Evolutionary conservation across 495 filamentous ascomycete genomes (phyloP).

Genomic region (Penicillium angulare): DNA sequence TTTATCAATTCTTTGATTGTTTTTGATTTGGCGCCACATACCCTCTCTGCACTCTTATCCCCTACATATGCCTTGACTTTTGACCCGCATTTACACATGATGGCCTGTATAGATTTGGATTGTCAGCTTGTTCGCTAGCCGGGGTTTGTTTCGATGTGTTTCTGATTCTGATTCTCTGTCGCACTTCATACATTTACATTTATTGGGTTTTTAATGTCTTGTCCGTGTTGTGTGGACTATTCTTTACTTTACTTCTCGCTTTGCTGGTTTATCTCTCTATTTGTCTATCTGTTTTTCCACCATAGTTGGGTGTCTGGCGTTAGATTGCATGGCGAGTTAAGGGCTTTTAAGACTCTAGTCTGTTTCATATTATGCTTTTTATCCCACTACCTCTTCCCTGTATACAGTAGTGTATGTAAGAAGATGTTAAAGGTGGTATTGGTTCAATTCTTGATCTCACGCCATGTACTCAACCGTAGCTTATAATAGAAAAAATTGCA

Average conservation of each 20-base stretch:
- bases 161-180: conserved; percentile 20
- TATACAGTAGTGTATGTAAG: too few species aligned
- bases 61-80: conserved; percentile 6
- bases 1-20: conserved; percentile 11
- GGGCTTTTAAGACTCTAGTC: background rate
- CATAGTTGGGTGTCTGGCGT: conserved; percentile 27
- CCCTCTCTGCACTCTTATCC: conserved; percentile 1
- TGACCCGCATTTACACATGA: conserved; percentile 25
- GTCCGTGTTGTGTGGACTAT: conserved; percentile 3
- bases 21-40: conserved; percentile 6
- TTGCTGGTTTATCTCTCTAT: background rate
- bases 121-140: conserved; percentile 14
- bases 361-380: background rate
- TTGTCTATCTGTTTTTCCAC: conserved; percentile 6
- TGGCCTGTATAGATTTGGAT: conserved; percentile 31
- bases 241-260: background rate
- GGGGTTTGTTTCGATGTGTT: conserved; percentile 15
- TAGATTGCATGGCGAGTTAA: conserved; percentile 2
- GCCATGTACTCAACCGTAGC: too few species aligned
- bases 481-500: too few species aligned
- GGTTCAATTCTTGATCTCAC: too few species aligned
- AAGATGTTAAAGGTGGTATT: too few species aligned
- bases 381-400: background rate
- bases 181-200: conserved; percentile 25
- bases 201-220: conserved; percentile 8